phyloP scores from a whole-genome alignment of 441 rosid species.

The Rhodomyrtus psidioides region DNA sequence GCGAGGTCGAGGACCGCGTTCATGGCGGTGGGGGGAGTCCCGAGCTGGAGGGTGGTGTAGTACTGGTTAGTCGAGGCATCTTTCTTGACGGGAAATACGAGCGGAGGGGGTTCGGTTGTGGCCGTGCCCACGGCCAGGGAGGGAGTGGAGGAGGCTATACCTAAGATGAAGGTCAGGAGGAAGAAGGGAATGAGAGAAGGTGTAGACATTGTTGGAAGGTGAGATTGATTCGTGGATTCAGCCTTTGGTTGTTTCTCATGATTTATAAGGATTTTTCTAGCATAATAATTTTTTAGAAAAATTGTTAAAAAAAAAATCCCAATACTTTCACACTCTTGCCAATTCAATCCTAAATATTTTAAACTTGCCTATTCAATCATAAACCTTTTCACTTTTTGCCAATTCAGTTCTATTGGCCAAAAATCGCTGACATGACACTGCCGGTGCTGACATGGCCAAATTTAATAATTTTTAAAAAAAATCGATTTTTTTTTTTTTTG shows the following conservation, averaged over 20 bases:
- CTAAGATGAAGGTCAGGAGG: background rate
- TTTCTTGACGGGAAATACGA: slow-evolving; percentile 7
- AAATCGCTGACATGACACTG: too few species aligned
- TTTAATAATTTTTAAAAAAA: too few species aligned
- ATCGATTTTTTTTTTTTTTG: too few species aligned
- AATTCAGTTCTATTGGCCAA: too few species aligned
- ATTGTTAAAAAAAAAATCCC: too few species aligned
- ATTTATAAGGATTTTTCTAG: background rate
- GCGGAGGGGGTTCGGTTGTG: background rate
- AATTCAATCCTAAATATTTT: too few species aligned
- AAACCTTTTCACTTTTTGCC: too few species aligned
- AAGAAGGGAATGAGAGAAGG: background rate
- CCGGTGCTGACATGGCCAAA: too few species aligned
- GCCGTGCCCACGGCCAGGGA: background rate
- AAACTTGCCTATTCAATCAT: too few species aligned
- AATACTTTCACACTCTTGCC: too few species aligned
- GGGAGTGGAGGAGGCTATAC: background rate
- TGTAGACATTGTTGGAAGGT: background rate
- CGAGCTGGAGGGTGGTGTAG: slow-evolving; percentile 6
- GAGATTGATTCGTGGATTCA: background rate
- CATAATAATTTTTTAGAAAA: too few species aligned
- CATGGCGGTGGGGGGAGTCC: background rate
- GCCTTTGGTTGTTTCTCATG: background rate
- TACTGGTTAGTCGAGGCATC: slow-evolving; percentile 7
- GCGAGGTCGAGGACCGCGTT: slow-evolving; percentile 23